Evolutionary conservation across 768 basidiomycete species (phyloP).

Genomic region (Lactifluus rugatus): DNA sequence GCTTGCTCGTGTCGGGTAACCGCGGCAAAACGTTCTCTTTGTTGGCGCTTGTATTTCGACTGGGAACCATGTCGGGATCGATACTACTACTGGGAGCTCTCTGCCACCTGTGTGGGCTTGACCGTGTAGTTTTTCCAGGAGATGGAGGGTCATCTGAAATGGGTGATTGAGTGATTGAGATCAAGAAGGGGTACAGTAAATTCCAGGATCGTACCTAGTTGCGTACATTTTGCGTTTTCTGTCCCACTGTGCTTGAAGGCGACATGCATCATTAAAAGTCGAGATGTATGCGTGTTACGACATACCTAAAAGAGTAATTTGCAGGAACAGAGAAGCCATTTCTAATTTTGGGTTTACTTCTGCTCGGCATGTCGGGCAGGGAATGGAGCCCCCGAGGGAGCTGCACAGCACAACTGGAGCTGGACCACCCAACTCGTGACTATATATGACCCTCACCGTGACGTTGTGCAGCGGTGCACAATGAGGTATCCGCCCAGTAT

Average conservation of each 20-base stretch:
- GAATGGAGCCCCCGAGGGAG: neutral
- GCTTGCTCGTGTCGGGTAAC: neutral
- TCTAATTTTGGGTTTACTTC: no score
- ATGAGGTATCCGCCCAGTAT: neutral
- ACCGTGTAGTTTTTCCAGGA: neutral
- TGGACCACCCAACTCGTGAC: neutral
- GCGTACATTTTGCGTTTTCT: neutral
- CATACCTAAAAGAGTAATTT: neutral
- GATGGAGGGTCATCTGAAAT: neutral
- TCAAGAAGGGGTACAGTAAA: neutral
- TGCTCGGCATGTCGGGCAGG: no score
- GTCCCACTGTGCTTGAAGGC: neutral
- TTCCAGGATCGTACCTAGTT: neutral
- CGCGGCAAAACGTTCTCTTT: neutral
- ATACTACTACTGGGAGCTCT: neutral
- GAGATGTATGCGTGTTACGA: constrained; percentile 1
- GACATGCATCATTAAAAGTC: neutral
- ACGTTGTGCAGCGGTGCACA: neutral
- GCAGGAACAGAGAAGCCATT: neutral
- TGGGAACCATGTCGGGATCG: neutral
- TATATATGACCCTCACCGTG: neutral
- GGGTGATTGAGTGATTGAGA: neutral
- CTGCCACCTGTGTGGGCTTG: neutral
- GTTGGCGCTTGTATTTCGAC: neutral
- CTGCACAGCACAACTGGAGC: neutral